Percentiles rank a stretch among this genome's conserved stretches.
Conservation (phyloP, 2,329 filamentous ascomycete species). For the Dactylellina sp. region DNA sequence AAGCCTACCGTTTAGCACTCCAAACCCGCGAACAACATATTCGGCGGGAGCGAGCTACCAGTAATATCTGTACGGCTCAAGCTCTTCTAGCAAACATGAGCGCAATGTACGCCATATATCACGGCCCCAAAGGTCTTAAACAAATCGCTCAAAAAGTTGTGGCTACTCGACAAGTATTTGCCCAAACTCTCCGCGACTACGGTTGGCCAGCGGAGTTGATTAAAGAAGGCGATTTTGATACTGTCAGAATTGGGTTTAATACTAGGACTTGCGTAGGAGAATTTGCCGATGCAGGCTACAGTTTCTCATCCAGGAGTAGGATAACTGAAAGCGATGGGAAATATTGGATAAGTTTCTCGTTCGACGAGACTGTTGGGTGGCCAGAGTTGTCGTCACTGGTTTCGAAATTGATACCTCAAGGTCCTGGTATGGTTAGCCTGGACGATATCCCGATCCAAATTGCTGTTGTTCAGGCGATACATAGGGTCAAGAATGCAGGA, state of each 20-base stretch:
- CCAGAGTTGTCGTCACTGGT: background rate
- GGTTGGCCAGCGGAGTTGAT: constrained; percentile 39
- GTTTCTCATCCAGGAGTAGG: background rate
- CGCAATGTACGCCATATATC: constrained; percentile 93
- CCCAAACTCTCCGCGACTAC: constrained; percentile 18
- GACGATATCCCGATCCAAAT: background rate
- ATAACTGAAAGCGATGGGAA: background rate
- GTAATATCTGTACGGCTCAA: constrained; percentile 96
- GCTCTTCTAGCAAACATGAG: constrained; percentile 95
- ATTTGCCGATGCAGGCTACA: background rate
- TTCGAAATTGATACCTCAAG: constrained; percentile 4
- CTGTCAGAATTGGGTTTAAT: constrained; percentile 31
- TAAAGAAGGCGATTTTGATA: constrained; percentile 49
- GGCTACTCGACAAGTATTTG: constrained; percentile 67
- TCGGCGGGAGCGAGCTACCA: constrained; percentile 93
- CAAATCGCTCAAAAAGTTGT: constrained; percentile 83
- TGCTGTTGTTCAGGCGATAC: constrained; percentile 1
- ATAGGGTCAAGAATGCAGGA: constrained; percentile 14
- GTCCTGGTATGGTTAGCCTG: background rate
- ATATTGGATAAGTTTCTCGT: constrained; percentile 28
- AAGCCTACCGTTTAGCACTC: constrained; percentile 83
- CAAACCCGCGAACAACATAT: constrained; percentile 98
- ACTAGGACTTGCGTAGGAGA: background rate
- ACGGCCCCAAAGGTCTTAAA: constrained; percentile 85
- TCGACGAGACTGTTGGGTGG: constrained; percentile 34